Evolutionary conservation across 2,329 filamentous ascomycete genomes (phyloP).

Genomic region (Cercospora zeae-maydis): DNA sequence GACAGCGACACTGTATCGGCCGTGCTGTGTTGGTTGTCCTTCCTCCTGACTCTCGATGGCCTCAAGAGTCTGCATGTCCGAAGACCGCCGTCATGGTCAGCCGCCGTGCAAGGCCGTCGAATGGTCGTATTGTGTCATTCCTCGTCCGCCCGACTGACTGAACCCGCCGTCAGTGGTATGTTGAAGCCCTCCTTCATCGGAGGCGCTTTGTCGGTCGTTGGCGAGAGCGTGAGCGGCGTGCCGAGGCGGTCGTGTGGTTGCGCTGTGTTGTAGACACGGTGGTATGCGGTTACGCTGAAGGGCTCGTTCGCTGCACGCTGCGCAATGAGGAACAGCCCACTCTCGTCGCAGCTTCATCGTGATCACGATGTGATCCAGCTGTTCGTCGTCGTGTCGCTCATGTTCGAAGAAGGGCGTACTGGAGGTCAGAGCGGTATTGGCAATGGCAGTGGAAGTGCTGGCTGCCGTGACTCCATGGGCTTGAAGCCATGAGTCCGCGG

Average conservation of each 20-base stretch:
- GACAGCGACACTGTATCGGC: neutral
- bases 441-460: neutral
- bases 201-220: neutral
- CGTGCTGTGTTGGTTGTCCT: neutral
- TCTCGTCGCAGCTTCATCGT: neutral
- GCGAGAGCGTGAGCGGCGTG: neutral
- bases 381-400: neutral
- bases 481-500: neutral
- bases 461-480: neutral
- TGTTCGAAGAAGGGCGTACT: neutral
- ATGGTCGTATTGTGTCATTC: neutral
- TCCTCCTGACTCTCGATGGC: no score
- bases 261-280: neutral
- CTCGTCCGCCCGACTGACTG: neutral
- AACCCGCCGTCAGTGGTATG: neutral
- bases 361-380: neutral
- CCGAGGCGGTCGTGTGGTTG: neutral
- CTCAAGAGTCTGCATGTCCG: neutral
- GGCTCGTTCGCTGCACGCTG: neutral
- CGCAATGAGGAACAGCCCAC: neutral
- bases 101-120: neutral
- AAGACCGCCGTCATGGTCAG: neutral
- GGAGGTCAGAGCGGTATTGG: neutral
- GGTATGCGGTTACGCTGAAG: neutral
- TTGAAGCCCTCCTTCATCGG: neutral